Evolutionary conservation across 2,329 filamentous ascomycete genomes (phyloP).

Genomic region (Fusarium musae): DNA sequence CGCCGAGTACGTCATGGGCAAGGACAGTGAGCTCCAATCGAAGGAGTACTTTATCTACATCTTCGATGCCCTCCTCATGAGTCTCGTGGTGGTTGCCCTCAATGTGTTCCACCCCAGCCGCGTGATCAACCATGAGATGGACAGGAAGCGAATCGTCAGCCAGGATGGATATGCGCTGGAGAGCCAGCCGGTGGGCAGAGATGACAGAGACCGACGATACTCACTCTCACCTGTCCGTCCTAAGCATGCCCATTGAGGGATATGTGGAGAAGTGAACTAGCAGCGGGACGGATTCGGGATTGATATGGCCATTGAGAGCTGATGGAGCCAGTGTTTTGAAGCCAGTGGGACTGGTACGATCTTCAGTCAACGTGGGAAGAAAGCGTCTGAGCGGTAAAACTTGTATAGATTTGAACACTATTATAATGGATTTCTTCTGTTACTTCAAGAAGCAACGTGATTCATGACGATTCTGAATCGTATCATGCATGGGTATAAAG

Average conservation of each 20-base stretch:
- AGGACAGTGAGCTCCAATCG: constrained; percentile 47
- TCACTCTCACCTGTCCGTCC: constrained; percentile 24
- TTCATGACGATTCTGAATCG: neutral
- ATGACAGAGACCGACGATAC: constrained; percentile 14
- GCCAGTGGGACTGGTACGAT: constrained; percentile 10
- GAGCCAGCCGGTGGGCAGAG: constrained; percentile 20
- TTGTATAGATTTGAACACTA: neutral
- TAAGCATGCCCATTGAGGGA: neutral
- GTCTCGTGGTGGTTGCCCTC: constrained; percentile 40
- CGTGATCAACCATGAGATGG: constrained; percentile 35
- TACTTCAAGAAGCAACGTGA: neutral
- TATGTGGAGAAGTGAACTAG: neutral
- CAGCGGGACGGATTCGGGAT: neutral
- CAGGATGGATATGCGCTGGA: constrained; percentile 43
- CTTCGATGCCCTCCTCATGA: constrained; percentile 53
- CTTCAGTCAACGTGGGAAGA: neutral
- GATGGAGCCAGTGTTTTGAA: neutral
- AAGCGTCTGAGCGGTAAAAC: neutral
- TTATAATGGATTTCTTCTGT: constrained; percentile 16
- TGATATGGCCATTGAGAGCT: neutral
- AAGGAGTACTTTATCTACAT: constrained; percentile 52
- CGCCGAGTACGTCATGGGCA: constrained; percentile 55
- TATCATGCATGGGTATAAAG: constrained; percentile 3
- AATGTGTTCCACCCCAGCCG: constrained; percentile 45
- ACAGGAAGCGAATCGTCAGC: constrained; percentile 37